Percentiles rank a stretch among this genome's conserved stretches.
Evolutionary conservation across 139 green algal genomes (phyloP).

Genomic region (Eudorina sp.): DNA sequence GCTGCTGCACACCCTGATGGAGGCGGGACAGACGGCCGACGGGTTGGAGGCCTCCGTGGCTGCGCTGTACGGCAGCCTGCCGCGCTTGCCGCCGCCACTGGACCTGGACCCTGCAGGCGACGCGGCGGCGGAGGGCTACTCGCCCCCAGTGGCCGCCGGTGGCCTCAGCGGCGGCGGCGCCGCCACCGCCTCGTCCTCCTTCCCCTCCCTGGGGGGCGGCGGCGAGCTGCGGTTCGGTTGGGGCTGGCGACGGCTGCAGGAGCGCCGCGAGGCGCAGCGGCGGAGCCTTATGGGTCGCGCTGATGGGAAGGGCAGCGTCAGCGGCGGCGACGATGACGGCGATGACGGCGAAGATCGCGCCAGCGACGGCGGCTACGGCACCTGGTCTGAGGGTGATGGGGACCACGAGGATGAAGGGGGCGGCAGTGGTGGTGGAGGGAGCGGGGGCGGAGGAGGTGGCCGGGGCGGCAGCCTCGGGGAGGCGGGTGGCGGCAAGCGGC

Average conservation of each 20-base stretch:
- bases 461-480: not conserved
- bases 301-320: too few relatives aligned
- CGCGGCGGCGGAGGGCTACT: too few relatives aligned
- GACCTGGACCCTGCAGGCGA: too few relatives aligned
- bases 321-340: too few relatives aligned
- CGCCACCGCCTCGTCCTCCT: not conserved
- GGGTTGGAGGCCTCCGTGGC: not conserved
- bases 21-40: not conserved
- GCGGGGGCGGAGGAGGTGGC: not conserved
- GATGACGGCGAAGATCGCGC: not conserved
- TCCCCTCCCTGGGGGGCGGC: too few relatives aligned
- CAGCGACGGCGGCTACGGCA: not conserved
- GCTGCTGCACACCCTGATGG: slow-evolving; percentile 21
- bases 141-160: too few relatives aligned
- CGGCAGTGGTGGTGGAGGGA: not conserved
- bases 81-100: not conserved
- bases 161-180: not conserved
- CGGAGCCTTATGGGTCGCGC: not conserved
- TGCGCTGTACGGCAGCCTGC: slow-evolving; percentile 2
- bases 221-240: too few relatives aligned
- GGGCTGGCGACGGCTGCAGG: too few relatives aligned
- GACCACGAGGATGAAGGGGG: not conserved
- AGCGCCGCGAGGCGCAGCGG: too few relatives aligned
- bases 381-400: not conserved
- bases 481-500: not conserved